These are phyloP conservation scores for Fabrea salina DNA, from an alignment of 169 alveolate species.

Conservation along the genomic window DNA sequence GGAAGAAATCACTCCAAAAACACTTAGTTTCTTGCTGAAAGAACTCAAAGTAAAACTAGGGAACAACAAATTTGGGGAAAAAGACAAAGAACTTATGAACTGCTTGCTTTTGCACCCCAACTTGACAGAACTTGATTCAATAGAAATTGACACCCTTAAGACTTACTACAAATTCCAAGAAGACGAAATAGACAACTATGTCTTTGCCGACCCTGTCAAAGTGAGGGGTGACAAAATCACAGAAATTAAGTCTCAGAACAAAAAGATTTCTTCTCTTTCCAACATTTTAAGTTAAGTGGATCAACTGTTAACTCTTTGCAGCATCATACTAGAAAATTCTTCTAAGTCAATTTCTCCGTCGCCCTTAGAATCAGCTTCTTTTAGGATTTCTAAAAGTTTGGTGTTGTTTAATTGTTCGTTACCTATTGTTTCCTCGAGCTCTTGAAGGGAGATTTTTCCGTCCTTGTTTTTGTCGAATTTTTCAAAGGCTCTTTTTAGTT, in stretches of 20 bases:
- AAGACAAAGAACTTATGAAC: not conserved
- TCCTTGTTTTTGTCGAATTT: constrained; percentile 1
- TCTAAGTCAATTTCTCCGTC: too few relatives aligned
- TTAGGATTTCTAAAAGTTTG: too few relatives aligned
- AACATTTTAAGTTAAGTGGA: too few relatives aligned
- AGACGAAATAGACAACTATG: not conserved
- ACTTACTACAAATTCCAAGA: not conserved
- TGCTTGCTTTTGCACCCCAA: not conserved
- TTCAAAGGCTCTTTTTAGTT: not conserved
- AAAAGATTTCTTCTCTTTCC: too few relatives aligned
- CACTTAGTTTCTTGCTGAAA: constrained; percentile 16
- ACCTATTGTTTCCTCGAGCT: too few relatives aligned
- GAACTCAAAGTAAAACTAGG: constrained; percentile 28
- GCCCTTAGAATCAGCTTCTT: too few relatives aligned
- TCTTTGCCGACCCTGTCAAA: not conserved
- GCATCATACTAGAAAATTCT: too few relatives aligned
- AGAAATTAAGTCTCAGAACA: too few relatives aligned
- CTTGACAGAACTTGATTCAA: not conserved
- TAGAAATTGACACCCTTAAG: not conserved
- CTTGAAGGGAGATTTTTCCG: constrained; percentile 4
- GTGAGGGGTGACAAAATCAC: not conserved
- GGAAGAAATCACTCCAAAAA: constrained; percentile 19
- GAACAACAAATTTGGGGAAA: not conserved
- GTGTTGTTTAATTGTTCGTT: too few relatives aligned
- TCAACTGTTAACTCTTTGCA: too few relatives aligned